These are phyloP conservation scores for Linderniella brevidens DNA, from an alignment of 257 asterid species.

Conservation along the genomic window DNA sequence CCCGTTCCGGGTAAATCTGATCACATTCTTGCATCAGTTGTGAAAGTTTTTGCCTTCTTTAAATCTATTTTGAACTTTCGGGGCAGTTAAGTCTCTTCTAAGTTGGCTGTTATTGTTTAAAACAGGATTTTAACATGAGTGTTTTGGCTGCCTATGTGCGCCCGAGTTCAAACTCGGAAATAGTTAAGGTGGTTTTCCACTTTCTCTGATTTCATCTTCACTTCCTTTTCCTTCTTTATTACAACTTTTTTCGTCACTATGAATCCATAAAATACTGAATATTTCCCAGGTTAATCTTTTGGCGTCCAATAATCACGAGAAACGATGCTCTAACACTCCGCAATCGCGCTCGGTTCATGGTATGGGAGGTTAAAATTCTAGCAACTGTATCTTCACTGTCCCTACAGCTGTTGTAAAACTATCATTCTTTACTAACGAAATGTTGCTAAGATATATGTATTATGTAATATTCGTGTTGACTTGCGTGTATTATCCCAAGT, in stretches of 20 bases:
- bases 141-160: constrained; percentile 72
- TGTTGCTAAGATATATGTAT: too few relatives aligned
- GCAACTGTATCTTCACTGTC: too few relatives aligned
- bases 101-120: too few relatives aligned
- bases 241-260: neutral
- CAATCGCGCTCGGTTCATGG: constrained; percentile 24
- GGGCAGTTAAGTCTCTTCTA: constrained; percentile 1
- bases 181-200: constrained; percentile 43
- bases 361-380: constrained; percentile 52
- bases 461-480: too few relatives aligned
- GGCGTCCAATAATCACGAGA: constrained; percentile 37
- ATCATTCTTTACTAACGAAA: too few relatives aligned
- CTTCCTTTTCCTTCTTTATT: neutral
- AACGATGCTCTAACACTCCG: constrained; percentile 21
- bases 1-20: constrained; percentile 59
- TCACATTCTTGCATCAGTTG: neutral
- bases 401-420: too few relatives aligned
- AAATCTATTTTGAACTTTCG: too few relatives aligned
- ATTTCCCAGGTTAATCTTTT: constrained; percentile 49
- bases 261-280: constrained; percentile 9
- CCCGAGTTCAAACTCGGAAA: constrained; percentile 74
- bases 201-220: constrained; percentile 2
- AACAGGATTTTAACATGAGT: constrained; percentile 79
- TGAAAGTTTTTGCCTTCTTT: too few relatives aligned
- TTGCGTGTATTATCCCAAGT: too few relatives aligned